Conservation (phyloP, 805 yeast species). For the Wickerhamomyces queroliae region DNA sequence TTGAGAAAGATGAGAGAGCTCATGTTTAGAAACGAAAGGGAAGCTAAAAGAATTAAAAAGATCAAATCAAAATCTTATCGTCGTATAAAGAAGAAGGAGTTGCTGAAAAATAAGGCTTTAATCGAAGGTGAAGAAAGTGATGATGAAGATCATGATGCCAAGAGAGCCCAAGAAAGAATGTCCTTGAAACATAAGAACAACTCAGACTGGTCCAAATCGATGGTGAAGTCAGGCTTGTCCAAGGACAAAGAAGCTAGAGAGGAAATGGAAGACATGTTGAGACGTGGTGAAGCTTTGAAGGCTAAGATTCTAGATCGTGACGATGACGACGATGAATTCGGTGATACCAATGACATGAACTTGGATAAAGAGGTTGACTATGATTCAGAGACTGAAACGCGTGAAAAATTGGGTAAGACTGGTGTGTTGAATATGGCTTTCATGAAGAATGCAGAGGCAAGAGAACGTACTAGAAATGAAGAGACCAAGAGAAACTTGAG, state of each 20-base stretch:
- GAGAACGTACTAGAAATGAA: conserved; percentile 53
- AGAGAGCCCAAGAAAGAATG: conserved; percentile 91
- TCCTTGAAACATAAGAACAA: conserved; percentile 83
- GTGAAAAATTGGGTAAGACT: conserved; percentile 59
- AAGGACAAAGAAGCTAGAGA: conserved; percentile 80
- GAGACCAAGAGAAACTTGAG: conserved; percentile 46
- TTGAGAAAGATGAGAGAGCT: conserved; percentile 89
- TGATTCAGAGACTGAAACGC: conserved; percentile 27
- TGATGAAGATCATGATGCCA: conserved; percentile 60
- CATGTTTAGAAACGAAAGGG: conserved; percentile 92
- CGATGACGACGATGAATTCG: conserved; percentile 34
- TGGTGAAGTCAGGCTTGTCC: conserved; percentile 85
- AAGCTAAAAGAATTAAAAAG: conserved; percentile 87
- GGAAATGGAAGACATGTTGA: conserved; percentile 91
- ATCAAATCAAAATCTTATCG: conserved; percentile 90
- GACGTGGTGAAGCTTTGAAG: conserved; percentile 76
- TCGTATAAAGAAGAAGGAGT: conserved; percentile 80
- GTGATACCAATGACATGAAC: conserved; percentile 40
- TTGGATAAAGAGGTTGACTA: conserved; percentile 44
- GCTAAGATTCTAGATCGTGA: conserved; percentile 62
- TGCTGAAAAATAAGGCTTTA: conserved; percentile 60
- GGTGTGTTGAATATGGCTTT: conserved; percentile 94
- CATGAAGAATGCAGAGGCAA: conserved; percentile 84
- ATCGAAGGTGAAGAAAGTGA: conserved; percentile 54
- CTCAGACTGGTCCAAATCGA: conserved; percentile 83